Base-by-base conservation (phyloP, 306 rosid species). In the Comarum palustre region DNA sequence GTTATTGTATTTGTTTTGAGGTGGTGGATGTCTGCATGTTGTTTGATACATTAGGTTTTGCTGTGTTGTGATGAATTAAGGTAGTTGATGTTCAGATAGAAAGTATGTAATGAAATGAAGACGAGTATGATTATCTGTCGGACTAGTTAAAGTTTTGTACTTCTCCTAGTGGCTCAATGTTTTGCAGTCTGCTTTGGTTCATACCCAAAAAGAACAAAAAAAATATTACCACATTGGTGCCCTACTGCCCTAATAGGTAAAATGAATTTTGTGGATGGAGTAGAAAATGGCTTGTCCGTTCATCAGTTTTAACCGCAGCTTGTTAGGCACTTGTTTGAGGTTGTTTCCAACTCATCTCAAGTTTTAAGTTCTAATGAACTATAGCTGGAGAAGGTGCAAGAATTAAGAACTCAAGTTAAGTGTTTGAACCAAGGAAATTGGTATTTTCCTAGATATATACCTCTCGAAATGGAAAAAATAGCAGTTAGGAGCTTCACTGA, bases 81-180 rank as follows among this genome's bases (percentile, higher is more conserved):
- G 71, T 57, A 77, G 25, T 4, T 36, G 54, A 41, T 68, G 61
- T 11, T 46, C 55, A 57, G 57, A 57, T 69, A 15, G 62, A 69
- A 68, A 45, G 36, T 6, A 59, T 34, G 27, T 34, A 10, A 6
- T 32, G 24, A 5, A 38, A 24, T 10, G 38, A 5, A 51, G 20
- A 34, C 34, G 19, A 14, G n/a, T 9, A 8, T 42, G 36, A 34
- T 34, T 47, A 50, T 19, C 1, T 50, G n/a, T n/a, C 4, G 22
- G 45, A 20, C 20, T 1, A 5, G 42, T 34, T 69, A 19, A 34
- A 51, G 34, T 20, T 7, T 14, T 34, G 62, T 19, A 32, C 15
- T 20, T 51, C 48, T 69, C 62, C 8, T 13, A 17, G 39, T 7
- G 62, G 34, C 74, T 34, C 22, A 13, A 31, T 39, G 9, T 60